These are phyloP conservation scores for Cyclotella sp. DNA, from an alignment of 108 stramenopile species.

Conservation along the genomic window DNA sequence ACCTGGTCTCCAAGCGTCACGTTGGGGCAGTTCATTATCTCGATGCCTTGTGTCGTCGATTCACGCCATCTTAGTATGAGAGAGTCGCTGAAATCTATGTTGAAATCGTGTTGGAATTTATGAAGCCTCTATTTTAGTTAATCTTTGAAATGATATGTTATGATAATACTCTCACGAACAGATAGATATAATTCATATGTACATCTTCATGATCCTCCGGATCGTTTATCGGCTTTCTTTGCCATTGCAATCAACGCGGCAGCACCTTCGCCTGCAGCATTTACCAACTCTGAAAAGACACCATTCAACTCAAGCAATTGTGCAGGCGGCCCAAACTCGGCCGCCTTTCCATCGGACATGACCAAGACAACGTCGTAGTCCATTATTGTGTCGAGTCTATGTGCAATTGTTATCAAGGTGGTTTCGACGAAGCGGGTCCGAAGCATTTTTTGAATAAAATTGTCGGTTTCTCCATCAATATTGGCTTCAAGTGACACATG, in stretches of 20 bases:
- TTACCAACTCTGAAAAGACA: conserved; percentile 80
- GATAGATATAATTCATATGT: not conserved
- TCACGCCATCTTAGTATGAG: too few species aligned
- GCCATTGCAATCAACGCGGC: conserved; percentile 47
- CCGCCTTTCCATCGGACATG: conserved; percentile 86
- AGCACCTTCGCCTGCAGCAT: conserved; percentile 76
- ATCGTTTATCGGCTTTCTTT: conserved; percentile 11
- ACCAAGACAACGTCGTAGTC: conserved; percentile 93
- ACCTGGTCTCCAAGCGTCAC: not conserved
- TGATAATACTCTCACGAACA: not conserved
- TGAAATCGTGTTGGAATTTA: too few species aligned
- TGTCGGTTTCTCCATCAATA: conserved; percentile 84
- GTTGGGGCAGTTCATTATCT: not conserved
- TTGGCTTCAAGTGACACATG: conserved; percentile 35
- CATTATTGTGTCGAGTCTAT: conserved; percentile 94
- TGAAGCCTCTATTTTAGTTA: not conserved
- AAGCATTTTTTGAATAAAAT: conserved; percentile 89
- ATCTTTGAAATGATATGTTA: not conserved
- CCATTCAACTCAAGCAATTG: conserved; percentile 75
- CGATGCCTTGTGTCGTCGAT: not conserved
- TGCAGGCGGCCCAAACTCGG: conserved; percentile 85
- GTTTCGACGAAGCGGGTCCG: conserved; percentile 81
- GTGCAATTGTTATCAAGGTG: conserved; percentile 94
- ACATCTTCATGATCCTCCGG: not conserved
- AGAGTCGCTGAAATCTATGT: too few species aligned